A percentile compares a stretch with the other conserved stretches of the same genome.
Evolutionary conservation across 116 monocot species (phyloP).

Genomic region (Zostera marina): DNA sequence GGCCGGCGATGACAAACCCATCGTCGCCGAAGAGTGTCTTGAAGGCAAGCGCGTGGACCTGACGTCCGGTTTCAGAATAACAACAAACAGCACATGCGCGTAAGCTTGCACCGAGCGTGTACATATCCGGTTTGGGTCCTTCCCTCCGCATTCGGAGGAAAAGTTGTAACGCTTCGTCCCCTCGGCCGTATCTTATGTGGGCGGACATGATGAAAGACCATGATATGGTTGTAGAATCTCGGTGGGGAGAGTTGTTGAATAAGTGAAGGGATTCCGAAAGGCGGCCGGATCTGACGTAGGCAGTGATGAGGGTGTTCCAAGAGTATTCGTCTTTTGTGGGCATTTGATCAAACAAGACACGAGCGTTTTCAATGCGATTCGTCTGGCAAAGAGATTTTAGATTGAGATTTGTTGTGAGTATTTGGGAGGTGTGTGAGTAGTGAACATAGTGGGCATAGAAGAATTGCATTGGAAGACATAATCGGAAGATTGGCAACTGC

Average conservation of each 20-base stretch:
- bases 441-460: neutral
- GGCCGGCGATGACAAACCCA: slow-evolving; percentile 15
- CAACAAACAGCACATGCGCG: slow-evolving; percentile 6
- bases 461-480: neutral
- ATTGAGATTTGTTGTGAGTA: neutral
- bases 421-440: neutral
- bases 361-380: slow-evolving; percentile 18
- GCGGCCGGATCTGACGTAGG: slow-evolving; percentile 18
- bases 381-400: slow-evolving; percentile 4
- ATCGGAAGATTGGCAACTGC: neutral
- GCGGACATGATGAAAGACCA: slow-evolving; percentile 8
- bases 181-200: neutral
- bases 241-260: slow-evolving; percentile 10
- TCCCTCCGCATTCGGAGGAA: slow-evolving; percentile 5
- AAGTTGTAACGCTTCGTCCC: slow-evolving; percentile 1
- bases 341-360: slow-evolving; percentile 28
- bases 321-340: slow-evolving; percentile 19
- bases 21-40: slow-evolving; percentile 8
- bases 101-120: slow-evolving; percentile 11
- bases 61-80: slow-evolving; percentile 2
- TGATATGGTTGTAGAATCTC: slow-evolving; percentile 1
- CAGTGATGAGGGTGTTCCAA: slow-evolving; percentile 55
- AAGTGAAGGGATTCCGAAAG: slow-evolving; percentile 22
- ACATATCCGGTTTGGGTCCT: slow-evolving; percentile 7
- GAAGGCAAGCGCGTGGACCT: slow-evolving; percentile 10